Percentiles rank a stretch among this genome's conserved stretches.
phyloP scores from a whole-genome alignment of 352 stramenopile genomes.

The Globisporangium spinosum region DNA sequence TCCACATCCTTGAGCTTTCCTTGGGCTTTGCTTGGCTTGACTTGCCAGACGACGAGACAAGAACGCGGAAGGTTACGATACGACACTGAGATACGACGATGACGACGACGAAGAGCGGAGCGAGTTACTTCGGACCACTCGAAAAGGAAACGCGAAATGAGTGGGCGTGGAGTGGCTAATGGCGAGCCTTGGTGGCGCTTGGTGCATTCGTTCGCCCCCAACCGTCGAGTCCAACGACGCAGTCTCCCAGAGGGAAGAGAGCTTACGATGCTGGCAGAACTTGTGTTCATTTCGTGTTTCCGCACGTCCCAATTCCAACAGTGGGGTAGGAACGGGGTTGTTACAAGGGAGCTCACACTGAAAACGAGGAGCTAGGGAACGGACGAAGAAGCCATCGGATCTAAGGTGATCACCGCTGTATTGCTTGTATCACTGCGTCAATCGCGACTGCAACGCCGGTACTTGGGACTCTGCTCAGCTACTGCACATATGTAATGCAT shows the following conservation, averaged over 20 bases:
- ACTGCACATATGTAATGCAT: no score
- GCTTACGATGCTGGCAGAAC: not conserved
- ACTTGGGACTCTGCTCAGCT: no score
- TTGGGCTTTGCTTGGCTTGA: not conserved
- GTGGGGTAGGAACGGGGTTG: not conserved
- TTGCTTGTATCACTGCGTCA: no score
- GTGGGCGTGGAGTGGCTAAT: not conserved
- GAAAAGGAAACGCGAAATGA: not conserved
- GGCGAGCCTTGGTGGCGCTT: not conserved
- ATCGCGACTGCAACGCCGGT: no score
- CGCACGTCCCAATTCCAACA: not conserved
- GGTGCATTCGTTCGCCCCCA: not conserved
- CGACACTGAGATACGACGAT: not conserved
- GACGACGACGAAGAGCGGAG: not conserved
- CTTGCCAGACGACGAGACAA: not conserved
- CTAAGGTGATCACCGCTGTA: no score
- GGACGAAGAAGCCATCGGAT: no score
- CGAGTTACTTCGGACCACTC: not conserved
- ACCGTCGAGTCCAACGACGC: slow-evolving; percentile 1
- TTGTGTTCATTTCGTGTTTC: not conserved
- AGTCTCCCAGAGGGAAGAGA: not conserved
- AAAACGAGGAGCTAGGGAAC: no score
- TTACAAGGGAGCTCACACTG: not conserved
- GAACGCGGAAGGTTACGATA: not conserved
- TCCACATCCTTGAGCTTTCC: slow-evolving; percentile 10